These are phyloP conservation scores for Pichia rugopelliculosa DNA, from an alignment of 805 yeast species.

Conservation along the genomic window DNA sequence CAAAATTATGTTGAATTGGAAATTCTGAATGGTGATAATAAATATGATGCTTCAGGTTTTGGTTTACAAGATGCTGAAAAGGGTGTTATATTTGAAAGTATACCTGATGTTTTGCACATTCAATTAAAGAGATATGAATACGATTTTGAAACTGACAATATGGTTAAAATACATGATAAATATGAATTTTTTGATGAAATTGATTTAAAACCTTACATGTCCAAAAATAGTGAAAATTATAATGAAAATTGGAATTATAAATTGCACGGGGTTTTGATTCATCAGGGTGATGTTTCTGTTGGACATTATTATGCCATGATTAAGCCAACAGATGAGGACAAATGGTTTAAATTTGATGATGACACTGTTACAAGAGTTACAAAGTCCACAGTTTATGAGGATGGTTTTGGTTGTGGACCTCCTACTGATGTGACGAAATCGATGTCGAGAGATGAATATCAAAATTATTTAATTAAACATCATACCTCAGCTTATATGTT, in stretches of 20 bases:
- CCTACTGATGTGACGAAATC: slow-evolving; percentile 40
- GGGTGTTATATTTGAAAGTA: slow-evolving; percentile 85
- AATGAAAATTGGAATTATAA: slow-evolving; percentile 68
- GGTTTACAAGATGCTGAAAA: slow-evolving; percentile 95
- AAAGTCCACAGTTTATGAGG: slow-evolving; percentile 77
- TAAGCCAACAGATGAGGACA: slow-evolving; percentile 60
- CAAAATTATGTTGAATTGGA: slow-evolving; percentile 84
- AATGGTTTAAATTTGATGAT: slow-evolving; percentile 88
- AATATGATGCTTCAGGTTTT: slow-evolving; percentile 81
- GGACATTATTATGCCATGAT: slow-evolving; percentile 97
- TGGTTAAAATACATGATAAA: slow-evolving; percentile 87
- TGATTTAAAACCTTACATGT: slow-evolving; percentile 74
- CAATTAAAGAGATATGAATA: slow-evolving; percentile 94
- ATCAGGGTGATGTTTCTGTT: slow-evolving; percentile 89
- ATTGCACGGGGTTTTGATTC: slow-evolving; percentile 91
- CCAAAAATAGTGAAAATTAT: slow-evolving; percentile 40
- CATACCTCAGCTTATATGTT: slow-evolving; percentile 97
- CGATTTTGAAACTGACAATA: slow-evolving; percentile 79
- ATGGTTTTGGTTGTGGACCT: slow-evolving; percentile 80
- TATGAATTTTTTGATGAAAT: slow-evolving; percentile 82
- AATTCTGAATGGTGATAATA: slow-evolving; percentile 87
- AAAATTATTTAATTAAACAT: slow-evolving; percentile 59
- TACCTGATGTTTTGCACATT: slow-evolving; percentile 89
- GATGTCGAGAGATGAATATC: slow-evolving; percentile 53
- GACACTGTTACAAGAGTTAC: slow-evolving; percentile 90